Conservation (phyloP, 1,284 basidiomycete genomes). For the Puccinia triticina region DNA sequence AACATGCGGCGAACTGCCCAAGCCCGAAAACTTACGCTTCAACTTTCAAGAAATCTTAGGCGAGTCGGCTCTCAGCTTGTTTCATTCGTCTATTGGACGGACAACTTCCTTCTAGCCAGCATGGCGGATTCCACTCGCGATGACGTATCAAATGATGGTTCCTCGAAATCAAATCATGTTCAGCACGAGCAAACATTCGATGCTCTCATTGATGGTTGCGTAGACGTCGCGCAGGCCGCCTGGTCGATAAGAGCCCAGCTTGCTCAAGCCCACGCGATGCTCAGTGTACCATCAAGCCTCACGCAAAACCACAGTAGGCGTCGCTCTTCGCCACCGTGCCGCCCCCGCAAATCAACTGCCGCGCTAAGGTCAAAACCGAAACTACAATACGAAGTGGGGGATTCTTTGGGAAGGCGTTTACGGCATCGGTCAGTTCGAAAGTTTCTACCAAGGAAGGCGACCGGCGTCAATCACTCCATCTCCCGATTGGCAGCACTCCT, state of each 20-base stretch:
- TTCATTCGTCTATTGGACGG: conserved; percentile 32
- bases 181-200: conserved; percentile 5
- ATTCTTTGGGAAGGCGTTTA: conserved; percentile 20
- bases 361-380: conserved; percentile 64
- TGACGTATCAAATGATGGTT: neutral
- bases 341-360: conserved; percentile 63
- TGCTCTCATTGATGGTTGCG: conserved; percentile 25
- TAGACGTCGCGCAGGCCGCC: neutral
- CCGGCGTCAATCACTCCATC: conserved; percentile 33
- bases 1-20: neutral
- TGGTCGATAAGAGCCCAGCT: conserved; percentile 34
- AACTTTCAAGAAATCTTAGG: conserved; percentile 1
- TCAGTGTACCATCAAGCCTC: neutral
- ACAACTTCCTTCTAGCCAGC: conserved; percentile 24
- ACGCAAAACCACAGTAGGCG: neutral
- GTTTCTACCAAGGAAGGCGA: neutral
- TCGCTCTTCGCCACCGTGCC: neutral
- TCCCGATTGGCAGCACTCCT: neutral
- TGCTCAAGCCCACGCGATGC: conserved; percentile 4
- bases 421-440: conserved; percentile 44
- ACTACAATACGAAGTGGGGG: conserved; percentile 54
- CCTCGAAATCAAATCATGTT: neutral
- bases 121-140: conserved; percentile 18
- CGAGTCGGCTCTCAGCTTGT: conserved; percentile 18
- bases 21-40: conserved; percentile 3